Evolutionary conservation across 805 yeast genomes (phyloP), one percentile per base, ranked within the genome.

Genomic region (Saturnispora zaruensis): DNA sequence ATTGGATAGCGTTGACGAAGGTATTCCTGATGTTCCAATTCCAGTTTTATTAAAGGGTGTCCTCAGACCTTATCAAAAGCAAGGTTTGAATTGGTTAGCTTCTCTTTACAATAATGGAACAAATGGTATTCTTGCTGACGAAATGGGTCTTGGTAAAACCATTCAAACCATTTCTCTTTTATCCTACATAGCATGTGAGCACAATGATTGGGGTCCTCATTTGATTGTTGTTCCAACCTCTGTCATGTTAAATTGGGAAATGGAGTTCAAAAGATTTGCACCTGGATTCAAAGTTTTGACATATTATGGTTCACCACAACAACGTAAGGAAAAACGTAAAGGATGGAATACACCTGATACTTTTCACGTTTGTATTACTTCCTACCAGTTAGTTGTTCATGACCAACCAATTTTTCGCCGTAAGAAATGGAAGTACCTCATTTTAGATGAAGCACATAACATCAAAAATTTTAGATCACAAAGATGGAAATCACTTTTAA

Each of bases 331-430:
- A 56, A 93, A 93, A 63, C 80, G 99, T 59, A 84, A 84, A 55
- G 99, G 99, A 2, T 93, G 99, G 99, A 91, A 91, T 61, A 89
- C 87, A 49, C 95, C 89, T 1, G 95, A 91, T 62, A 79, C 96
- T 0, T 93, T 95, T 73, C 98, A 93, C 65, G 93, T 93, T 13
- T 91, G 98, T 62, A 91, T 93, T 55, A 95, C 98, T 0, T 91
- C 98, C 0, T 93, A 93, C 62, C 99, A 93, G 65, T 74, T 93
- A 44, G 97, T 95, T n/a, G 90, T 93, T 9, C 98, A 93, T 62
- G 99, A 93, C 66, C 97, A 91, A 55, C 89, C 85, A 53, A 87
- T 95, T 0, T 93, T 93, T 67, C 81, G 90, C 59, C 76, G 99
- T 63, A 87, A 91, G 62, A 80, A 77, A 59, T 93, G 99, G 99